Base-by-base conservation (phyloP, 2,329 filamentous ascomycete genomes). In the Arthrobotrys megalospora region DNA sequence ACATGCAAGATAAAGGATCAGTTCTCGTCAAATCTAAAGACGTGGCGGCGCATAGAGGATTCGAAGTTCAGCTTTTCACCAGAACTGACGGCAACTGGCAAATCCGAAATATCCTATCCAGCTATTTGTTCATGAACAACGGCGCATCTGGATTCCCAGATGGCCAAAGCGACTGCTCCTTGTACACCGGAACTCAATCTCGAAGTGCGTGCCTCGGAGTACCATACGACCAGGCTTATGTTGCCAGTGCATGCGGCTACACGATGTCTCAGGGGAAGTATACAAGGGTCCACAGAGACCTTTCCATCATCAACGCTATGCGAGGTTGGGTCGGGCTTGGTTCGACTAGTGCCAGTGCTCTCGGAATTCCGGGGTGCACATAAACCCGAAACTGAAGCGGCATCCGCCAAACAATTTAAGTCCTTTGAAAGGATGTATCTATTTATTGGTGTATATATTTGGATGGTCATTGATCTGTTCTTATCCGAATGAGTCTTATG, bases 1-100 rank as follows among this genome's bases (percentile, higher is more conserved):
- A 83, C 50, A 83, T 83, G 82, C 71, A 78, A 64, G 80, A 81
- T 69, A 80, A 80, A 45, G 82, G 82, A 60, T 82, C 81, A 0
- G 80, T 83, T 50, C 79, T 83, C 4, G 80, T 83, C 41, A 83
- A 82, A 69, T 80, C 82, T 47, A 83, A 83, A 66, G 80, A 83
- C 48, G 76, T 79, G 6, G 70, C 81, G 58, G 81, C 79, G 8
- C 82, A 83, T 52, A 82, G 82, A 16, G 58, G 53, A 19, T 83
- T 83, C 53, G 82, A 83, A 66, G 77, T 82, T 3, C 79, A 80
- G 21, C 82, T 83, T 43, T 83, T 83, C 73, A 80, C 81, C 12
- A 80, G 82, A 16, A 82, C 82, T 0, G 82, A 83, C 52, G 81
- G 80, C 1, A 79, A 82, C 68, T 83, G 82, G 82, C 63, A 78